Percentiles rank a stretch among this genome's conserved stretches.
These are phyloP conservation scores for Primulina tabacum DNA, from an alignment of 257 asterid species.

Conservation along the genomic window DNA sequence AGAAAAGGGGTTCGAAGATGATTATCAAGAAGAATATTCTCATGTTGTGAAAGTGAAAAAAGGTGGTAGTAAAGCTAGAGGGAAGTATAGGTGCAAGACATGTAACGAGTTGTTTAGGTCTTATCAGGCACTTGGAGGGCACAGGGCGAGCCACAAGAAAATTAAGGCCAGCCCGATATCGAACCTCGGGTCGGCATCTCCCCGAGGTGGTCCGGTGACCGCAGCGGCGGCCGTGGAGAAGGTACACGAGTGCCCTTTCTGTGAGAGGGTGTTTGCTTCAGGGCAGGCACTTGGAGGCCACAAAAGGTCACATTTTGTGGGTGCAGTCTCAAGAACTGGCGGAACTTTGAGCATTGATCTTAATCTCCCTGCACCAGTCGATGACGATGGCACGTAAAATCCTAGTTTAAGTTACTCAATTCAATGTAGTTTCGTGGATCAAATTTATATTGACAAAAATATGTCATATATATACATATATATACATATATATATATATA, in stretches of 20 bases:
- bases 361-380: constrained; percentile 74
- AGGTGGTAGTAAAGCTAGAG: constrained; percentile 34
- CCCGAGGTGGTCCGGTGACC: not conserved
- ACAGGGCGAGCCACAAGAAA: constrained; percentile 90
- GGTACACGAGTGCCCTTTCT: constrained; percentile 71
- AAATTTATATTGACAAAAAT: not conserved
- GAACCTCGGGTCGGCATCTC: not conserved
- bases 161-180: constrained; percentile 24
- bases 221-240: constrained; percentile 34
- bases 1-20: constrained; percentile 3
- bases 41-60: constrained; percentile 31
- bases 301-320: constrained; percentile 69
- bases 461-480: no score
- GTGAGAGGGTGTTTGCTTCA: constrained; percentile 68
- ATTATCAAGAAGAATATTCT: constrained; percentile 26
- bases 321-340: constrained; percentile 35
- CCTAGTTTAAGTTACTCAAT: not conserved
- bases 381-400: constrained; percentile 36
- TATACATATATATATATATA: no score
- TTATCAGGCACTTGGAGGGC: constrained; percentile 94
- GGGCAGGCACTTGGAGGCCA: constrained; percentile 98
- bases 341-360: constrained; percentile 60
- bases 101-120: constrained; percentile 68
- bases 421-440: not conserved
- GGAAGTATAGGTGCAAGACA: constrained; percentile 69